phyloP scores from a whole-genome alignment of 2,329 filamentous ascomycete genomes.

The Madurella fahalii region DNA sequence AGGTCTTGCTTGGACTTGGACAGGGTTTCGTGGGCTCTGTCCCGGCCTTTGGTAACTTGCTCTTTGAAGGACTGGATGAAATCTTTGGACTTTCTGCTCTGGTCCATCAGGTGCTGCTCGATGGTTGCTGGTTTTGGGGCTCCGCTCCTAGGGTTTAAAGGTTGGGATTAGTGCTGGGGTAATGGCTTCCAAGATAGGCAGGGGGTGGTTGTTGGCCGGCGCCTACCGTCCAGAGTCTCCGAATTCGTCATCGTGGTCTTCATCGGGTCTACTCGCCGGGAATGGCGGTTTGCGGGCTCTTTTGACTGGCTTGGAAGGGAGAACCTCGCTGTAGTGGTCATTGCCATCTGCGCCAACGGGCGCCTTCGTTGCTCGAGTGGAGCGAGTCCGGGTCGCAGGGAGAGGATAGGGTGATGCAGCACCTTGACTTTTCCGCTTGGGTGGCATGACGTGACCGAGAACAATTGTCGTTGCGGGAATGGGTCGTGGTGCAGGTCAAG shows the following conservation, averaged over 20 bases:
- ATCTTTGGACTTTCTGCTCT: constrained; percentile 28
- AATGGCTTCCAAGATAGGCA: not conserved
- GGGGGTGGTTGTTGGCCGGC: not conserved
- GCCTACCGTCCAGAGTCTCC: not conserved
- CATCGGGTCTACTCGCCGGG: not conserved
- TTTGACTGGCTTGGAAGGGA: constrained; percentile 3
- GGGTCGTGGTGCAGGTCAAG: not conserved
- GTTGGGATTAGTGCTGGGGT: not conserved
- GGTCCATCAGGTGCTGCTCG: constrained; percentile 28
- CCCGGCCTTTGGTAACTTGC: constrained; percentile 22
- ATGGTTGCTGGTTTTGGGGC: constrained; percentile 19
- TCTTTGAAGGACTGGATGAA: constrained; percentile 29
- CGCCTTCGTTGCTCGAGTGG: not conserved
- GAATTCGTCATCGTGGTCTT: constrained; percentile 3
- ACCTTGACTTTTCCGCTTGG: constrained; percentile 17
- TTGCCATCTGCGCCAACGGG: not conserved
- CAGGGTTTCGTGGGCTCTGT: constrained; percentile 23
- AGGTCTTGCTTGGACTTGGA: constrained; percentile 27
- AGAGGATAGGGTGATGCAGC: not conserved
- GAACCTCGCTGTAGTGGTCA: not conserved
- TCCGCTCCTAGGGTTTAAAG: not conserved
- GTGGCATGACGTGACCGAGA: constrained; percentile 12
- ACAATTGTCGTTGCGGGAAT: not conserved
- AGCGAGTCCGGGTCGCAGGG: not conserved
- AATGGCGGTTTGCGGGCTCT: not conserved